A percentile compares a stretch with the other conserved stretches of the same genome.
These are phyloP conservation scores for Candida pseudofarinosa DNA, from an alignment of 805 yeast species.

Conservation along the genomic window DNA sequence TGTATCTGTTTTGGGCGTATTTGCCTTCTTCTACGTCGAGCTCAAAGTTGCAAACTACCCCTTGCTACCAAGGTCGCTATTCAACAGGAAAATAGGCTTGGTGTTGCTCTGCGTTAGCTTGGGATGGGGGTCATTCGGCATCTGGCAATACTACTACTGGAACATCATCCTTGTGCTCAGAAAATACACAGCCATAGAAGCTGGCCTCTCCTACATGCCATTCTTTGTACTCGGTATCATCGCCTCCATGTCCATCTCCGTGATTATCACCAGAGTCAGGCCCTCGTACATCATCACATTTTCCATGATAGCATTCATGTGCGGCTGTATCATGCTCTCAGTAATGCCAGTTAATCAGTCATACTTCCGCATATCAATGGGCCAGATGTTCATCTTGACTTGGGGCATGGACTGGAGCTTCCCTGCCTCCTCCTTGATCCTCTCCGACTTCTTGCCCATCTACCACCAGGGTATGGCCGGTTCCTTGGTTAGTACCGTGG, in stretches of 20 bases:
- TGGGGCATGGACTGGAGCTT: conserved; percentile 80
- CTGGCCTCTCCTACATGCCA: conserved; percentile 40
- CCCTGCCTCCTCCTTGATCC: conserved; percentile 66
- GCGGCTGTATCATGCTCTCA: conserved; percentile 51
- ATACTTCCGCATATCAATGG: conserved; percentile 56
- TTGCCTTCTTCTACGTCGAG: conserved; percentile 48
- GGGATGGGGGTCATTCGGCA: conserved; percentile 80
- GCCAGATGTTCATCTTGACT: conserved; percentile 50
- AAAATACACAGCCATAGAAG: conserved; percentile 32
- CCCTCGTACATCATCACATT: conserved; percentile 49
- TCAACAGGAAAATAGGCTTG: conserved; percentile 43
- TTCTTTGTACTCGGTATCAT: conserved; percentile 50
- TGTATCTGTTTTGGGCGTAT: conserved; percentile 41
- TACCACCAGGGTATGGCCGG: conserved; percentile 78
- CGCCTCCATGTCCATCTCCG: conserved; percentile 53
- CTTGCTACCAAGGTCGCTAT: conserved; percentile 47
- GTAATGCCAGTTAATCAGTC: conserved; percentile 56
- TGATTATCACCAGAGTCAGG: conserved; percentile 41
- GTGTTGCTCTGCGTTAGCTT: conserved; percentile 49
- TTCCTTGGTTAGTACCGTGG: conserved; percentile 63
- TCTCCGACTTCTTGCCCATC: conserved; percentile 56
- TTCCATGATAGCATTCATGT: conserved; percentile 51
- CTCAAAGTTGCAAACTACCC: conserved; percentile 43
- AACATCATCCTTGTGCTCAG: conserved; percentile 48
- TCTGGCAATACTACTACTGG: conserved; percentile 66